phyloP scores from a whole-genome alignment of 1,139 yeast genomes.

The Taphrina betulina region DNA sequence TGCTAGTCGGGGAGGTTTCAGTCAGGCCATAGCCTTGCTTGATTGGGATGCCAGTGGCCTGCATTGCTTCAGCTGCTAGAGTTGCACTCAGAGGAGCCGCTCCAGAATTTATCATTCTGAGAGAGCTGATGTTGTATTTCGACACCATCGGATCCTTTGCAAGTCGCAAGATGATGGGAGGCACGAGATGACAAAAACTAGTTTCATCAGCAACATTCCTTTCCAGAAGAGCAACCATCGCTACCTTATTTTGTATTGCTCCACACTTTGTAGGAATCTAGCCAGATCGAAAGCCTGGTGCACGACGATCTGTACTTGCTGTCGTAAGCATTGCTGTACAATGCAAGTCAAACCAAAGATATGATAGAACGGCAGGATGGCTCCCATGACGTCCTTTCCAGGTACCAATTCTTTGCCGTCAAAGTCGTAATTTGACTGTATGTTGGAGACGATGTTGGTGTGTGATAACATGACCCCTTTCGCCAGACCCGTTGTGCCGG shows the following conservation, averaged over 20 bases:
- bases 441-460: constrained; percentile 40
- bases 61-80: constrained; percentile 40
- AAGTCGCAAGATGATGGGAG: constrained; percentile 46
- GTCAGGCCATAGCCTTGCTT: constrained; percentile 70
- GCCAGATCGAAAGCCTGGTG: constrained; percentile 35
- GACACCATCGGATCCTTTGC: constrained; percentile 47
- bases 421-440: constrained; percentile 34
- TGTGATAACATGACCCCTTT: constrained; percentile 64
- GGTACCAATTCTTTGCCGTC: constrained; percentile 32
- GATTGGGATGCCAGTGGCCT: constrained; percentile 24
- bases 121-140: constrained; percentile 40
- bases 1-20: constrained; percentile 86
- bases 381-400: constrained; percentile 21
- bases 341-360: constrained; percentile 35
- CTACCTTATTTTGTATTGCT: constrained; percentile 28
- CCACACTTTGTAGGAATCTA: constrained; percentile 26
- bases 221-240: too few relatives aligned
- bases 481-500: constrained; percentile 65
- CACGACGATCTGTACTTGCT: constrained; percentile 32
- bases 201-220: background rate
- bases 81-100: constrained; percentile 47
- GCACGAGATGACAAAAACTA: constrained; percentile 41
- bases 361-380: constrained; percentile 31
- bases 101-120: constrained; percentile 42
- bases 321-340: constrained; percentile 27